A percentile compares a stretch with the other conserved stretches of the same genome.
These are phyloP conservation scores for Pythium rishiriense DNA, from an alignment of 352 stramenopile genomes.

Conservation along the genomic window DNA sequence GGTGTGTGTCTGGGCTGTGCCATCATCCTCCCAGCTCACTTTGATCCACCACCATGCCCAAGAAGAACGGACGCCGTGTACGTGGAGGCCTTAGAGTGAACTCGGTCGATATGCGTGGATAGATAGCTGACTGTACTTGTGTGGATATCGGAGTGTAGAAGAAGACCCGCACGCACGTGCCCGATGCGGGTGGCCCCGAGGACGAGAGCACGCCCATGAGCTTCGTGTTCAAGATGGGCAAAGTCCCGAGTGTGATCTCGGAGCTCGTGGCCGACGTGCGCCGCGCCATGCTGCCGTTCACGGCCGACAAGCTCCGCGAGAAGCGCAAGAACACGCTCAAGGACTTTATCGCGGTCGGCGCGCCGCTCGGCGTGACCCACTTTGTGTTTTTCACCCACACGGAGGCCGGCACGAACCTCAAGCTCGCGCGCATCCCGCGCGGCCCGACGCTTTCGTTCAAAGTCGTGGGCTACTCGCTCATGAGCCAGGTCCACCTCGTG, in stretches of 20 bases:
- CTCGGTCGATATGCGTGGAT: background rate
- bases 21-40: background rate
- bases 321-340: constrained; percentile 92
- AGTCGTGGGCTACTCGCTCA: constrained; percentile 89
- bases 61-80: constrained; percentile 86
- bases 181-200: constrained; percentile 52
- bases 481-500: constrained; percentile 90
- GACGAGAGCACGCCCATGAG: constrained; percentile 89
- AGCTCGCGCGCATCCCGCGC: constrained; percentile 92
- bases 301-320: constrained; percentile 91
- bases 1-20: too few relatives aligned
- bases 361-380: constrained; percentile 95
- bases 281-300: constrained; percentile 95
- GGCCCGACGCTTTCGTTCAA: constrained; percentile 96
- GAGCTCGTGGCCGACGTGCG: constrained; percentile 92
- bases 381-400: constrained; percentile 97
- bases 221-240: constrained; percentile 92
- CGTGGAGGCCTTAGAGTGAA: constrained; percentile 24
- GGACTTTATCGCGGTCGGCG: constrained; percentile 90
- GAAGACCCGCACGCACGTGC: constrained; percentile 84
- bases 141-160: constrained; percentile 37
- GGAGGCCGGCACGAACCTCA: constrained; percentile 92
- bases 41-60: constrained; percentile 48
- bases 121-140: background rate
- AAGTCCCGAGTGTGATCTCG: constrained; percentile 70